phyloP scores from a whole-genome alignment of 2,329 filamentous ascomycete species.

The Alternaria tenuissima region DNA sequence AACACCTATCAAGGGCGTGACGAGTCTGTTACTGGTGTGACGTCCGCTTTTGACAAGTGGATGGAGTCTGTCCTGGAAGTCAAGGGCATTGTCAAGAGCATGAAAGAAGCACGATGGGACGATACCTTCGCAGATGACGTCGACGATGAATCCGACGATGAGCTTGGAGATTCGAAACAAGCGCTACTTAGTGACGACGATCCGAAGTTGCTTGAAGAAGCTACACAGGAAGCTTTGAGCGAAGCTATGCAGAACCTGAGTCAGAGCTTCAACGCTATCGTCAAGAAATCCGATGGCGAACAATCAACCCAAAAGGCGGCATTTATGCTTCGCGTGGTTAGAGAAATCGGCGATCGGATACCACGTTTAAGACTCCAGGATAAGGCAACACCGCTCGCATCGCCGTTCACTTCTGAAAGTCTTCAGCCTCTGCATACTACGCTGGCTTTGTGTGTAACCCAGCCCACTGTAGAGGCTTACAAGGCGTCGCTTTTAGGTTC shows the following conservation, averaged over 20 bases:
- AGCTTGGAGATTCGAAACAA: slow-evolving; percentile 72
- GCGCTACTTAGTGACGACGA: slow-evolving; percentile 76
- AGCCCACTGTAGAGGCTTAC: slow-evolving; percentile 55
- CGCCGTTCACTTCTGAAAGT: slow-evolving; percentile 56
- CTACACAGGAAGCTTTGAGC: slow-evolving; percentile 64
- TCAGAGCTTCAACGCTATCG: slow-evolving; percentile 61
- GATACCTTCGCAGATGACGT: slow-evolving; percentile 78
- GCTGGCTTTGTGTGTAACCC: slow-evolving; percentile 64
- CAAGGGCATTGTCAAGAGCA: slow-evolving; percentile 67
- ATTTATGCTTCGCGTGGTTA: slow-evolving; percentile 76
- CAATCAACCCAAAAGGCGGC: slow-evolving; percentile 55
- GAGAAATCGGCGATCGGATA: slow-evolving; percentile 73
- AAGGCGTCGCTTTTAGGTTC: slow-evolving; percentile 55
- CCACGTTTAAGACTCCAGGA: slow-evolving; percentile 41
- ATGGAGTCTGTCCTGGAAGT: slow-evolving; percentile 74
- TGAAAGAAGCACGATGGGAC: slow-evolving; percentile 76
- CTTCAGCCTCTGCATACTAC: slow-evolving; percentile 71
- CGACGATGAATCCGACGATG: slow-evolving; percentile 73
- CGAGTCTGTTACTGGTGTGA: slow-evolving; percentile 68
- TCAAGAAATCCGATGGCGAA: slow-evolving; percentile 51
- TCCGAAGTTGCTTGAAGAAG: slow-evolving; percentile 68
- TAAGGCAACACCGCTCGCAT: slow-evolving; percentile 33
- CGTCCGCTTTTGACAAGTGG: slow-evolving; percentile 76
- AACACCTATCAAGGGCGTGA: slow-evolving; percentile 77
- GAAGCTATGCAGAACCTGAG: slow-evolving; percentile 68